Percentiles rank a stretch among this genome's conserved stretches.
Evolutionary conservation across 495 filamentous ascomycete species (phyloP).

Genomic region (Peziza echinospora): DNA sequence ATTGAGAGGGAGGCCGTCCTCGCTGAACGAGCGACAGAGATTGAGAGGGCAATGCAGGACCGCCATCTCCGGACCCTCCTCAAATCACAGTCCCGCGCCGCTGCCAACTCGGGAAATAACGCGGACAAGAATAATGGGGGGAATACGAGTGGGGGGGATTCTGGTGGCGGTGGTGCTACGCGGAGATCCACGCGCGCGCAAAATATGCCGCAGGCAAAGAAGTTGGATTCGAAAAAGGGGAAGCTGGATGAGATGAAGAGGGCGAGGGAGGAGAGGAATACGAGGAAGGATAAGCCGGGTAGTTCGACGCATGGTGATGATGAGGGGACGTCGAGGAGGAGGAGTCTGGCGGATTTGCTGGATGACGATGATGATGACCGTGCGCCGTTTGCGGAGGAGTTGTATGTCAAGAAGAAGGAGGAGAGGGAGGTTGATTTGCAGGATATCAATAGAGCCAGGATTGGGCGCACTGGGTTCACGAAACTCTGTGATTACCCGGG

Average conservation of each 20-base stretch:
- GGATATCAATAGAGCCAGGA: slow-evolving; percentile 59
- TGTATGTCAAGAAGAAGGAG: slow-evolving; percentile 24
- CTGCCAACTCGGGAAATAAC: slow-evolving; percentile 22
- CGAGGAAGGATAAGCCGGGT: slow-evolving; percentile 62
- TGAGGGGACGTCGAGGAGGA: slow-evolving; percentile 63
- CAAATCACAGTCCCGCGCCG: slow-evolving; percentile 42
- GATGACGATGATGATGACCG: slow-evolving; percentile 53
- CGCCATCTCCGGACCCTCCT: slow-evolving; percentile 62
- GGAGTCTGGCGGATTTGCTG: slow-evolving; percentile 31
- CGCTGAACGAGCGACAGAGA: slow-evolving; percentile 64
- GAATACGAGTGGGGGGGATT: not conserved
- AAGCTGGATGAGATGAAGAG: slow-evolving; percentile 49
- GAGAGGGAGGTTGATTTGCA: slow-evolving; percentile 30
- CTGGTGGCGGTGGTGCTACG: not conserved
- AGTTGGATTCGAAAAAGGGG: slow-evolving; percentile 52
- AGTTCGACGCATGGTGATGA: slow-evolving; percentile 61
- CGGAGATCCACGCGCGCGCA: slow-evolving; percentile 15
- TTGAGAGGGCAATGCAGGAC: slow-evolving; percentile 61
- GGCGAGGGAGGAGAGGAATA: slow-evolving; percentile 42
- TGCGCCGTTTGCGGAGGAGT: slow-evolving; percentile 48
- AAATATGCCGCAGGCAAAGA: slow-evolving; percentile 20
- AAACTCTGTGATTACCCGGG: slow-evolving; percentile 78
- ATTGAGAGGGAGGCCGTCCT: slow-evolving; percentile 76
- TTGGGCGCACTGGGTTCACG: slow-evolving; percentile 62
- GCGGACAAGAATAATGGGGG: slow-evolving; percentile 24